phyloP scores from a whole-genome alignment of 805 yeast genomes.

The Lipomyces kockii region DNA sequence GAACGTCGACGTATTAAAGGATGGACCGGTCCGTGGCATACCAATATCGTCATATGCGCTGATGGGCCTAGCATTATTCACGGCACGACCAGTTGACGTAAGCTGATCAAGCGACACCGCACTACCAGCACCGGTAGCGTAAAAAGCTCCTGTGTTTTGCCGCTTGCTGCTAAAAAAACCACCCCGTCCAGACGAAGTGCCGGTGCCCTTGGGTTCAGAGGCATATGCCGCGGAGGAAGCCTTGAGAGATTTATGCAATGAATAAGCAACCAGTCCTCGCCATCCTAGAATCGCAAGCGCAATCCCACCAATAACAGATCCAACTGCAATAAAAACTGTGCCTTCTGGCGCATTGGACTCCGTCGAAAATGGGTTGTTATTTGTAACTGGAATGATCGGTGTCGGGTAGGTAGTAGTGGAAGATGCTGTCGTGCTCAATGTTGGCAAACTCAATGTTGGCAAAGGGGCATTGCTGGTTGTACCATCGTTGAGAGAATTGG shows the following conservation, averaged over 20 bases:
- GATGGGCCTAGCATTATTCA: slow-evolving; percentile 29
- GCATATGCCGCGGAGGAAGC: slow-evolving; percentile 44
- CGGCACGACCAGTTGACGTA: slow-evolving; percentile 25
- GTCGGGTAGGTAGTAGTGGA: slow-evolving; percentile 46
- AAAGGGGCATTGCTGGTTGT: neutral
- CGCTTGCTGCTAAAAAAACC: neutral
- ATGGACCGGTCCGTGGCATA: slow-evolving; percentile 34
- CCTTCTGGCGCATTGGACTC: slow-evolving; percentile 64
- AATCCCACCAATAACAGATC: slow-evolving; percentile 66
- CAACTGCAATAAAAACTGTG: slow-evolving; percentile 82
- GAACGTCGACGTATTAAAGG: slow-evolving; percentile 51
- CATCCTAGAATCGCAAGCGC: slow-evolving; percentile 57
- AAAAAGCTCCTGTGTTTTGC: slow-evolving; percentile 30
- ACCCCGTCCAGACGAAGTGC: slow-evolving; percentile 5
- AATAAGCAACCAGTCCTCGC: slow-evolving; percentile 55
- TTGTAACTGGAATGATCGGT: slow-evolving; percentile 61
- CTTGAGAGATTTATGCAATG: slow-evolving; percentile 59
- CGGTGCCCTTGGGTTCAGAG: slow-evolving; percentile 30
- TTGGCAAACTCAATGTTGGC: too few relatives aligned
- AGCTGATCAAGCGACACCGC: slow-evolving; percentile 31
- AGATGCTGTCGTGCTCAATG: slow-evolving; percentile 11
- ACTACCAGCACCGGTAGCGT: slow-evolving; percentile 33
- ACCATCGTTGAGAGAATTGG: slow-evolving; percentile 22
- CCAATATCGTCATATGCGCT: slow-evolving; percentile 30
- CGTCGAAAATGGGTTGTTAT: slow-evolving; percentile 67